Evolutionary conservation across 176 grass and related monocot genomes (phyloP), one percentile per base, ranked within the genome.

Genomic region (Rhynchospora breviuscula): DNA sequence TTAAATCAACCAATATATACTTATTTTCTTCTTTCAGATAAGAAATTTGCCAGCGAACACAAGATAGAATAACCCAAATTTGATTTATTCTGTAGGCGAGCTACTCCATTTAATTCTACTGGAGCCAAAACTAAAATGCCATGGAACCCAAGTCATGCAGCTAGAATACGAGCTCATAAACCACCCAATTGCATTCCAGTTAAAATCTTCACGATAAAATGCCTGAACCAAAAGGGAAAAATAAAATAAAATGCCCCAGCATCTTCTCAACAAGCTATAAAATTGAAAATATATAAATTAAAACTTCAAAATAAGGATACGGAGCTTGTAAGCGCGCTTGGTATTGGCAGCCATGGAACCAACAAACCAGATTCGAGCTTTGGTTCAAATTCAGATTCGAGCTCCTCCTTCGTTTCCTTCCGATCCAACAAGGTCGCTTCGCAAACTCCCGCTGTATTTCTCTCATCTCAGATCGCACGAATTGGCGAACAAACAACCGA

Each of bases 251-350:
- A 43, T 35, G 18, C 7, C 58, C 17, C 76, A 71, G 49, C 17
- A 78, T 76, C 18, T 78, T 72, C 22, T 67, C 21, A 88, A 63
- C 45, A 48, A 4, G 21, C 47, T 14, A 60, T 85, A 79, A 43
- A 70, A 62, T 31, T 53, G 4, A 52, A 81, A 91, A 75, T n/a
- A 80, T 40, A 43, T 80, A 43, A 83, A 75, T 33, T 2, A 15
- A 66, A 13, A 80, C 1, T 77, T 78, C 70, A 86, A 51, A 63
- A 77, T 48, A 65, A 91, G 95, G 95, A 98, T 98, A 98, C 95
- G 95, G 78, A 98, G 95, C 91, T 98, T 98, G 95, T 98, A 98
- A 8, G 95, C 95, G 87, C 95, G 92, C 87, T 98, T 98, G 87
- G 92, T 94, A 85, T 88, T 91, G 92, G 95, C 88, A 80, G 95